Evolutionary conservation across 495 filamentous ascomycete genomes (phyloP), one percentile per base, ranked within the genome.

Genomic region (Aspergillus nanangensis): DNA sequence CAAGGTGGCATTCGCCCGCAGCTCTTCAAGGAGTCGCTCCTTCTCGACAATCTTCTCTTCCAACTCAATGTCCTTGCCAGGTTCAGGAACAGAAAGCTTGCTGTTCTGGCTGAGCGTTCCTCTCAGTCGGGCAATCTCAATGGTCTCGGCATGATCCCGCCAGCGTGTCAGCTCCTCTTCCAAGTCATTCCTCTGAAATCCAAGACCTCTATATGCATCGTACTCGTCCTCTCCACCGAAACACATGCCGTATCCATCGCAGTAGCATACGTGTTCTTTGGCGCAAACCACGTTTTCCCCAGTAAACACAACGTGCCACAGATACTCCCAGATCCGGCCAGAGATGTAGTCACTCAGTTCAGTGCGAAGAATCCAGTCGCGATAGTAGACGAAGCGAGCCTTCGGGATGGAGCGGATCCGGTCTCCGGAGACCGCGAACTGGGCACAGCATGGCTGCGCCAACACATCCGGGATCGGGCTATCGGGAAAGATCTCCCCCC

Each of bases 171-270:
- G 36, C 34, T 79, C 72, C 13, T 72, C 50, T 38, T 80, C 66
- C 15, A 76, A 51, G 17, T 73, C 53, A 3, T 65, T 37, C 38
- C 67, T 68, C 46, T 70, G 51, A 5, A 61, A 51, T 25, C 69
- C 60, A 25, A 72, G 40, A 21, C 67, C 62, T 13, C 72, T 61
- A 47, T 70, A 88, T 0, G 57, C 53, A 8, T 73, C 55, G 34
- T 74, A 86, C 44, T 75, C 60, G 0, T 70, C 62, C 15, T 77
- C 70, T 1, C 77, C 75, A 4, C 80, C 86, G 52, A 90, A 92
- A 54, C 87, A 92, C n/a, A 83, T 67, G 1, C 87, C 86, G 40
- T 82, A 92, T 14, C 79, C 84, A 47, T 88, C 83, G 57, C 87
- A 92, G 43, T 88, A 86, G 61, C 87, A 92, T 0, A 83, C 62